Evolutionary conservation across 805 yeast genomes (phyloP).

Genomic region (Candida insectalens): DNA sequence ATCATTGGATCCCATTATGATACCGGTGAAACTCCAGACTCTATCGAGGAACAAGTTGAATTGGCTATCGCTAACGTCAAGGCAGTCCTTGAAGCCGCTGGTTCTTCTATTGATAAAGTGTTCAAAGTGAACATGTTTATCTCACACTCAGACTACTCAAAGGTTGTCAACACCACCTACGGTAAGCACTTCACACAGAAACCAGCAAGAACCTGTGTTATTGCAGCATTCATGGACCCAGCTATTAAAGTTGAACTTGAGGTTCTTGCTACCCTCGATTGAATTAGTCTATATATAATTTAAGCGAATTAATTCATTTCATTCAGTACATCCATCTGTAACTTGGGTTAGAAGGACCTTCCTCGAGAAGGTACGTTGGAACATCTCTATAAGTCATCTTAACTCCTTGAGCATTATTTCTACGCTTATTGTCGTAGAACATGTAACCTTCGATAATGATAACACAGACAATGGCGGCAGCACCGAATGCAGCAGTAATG

Average conservation of each 20-base stretch:
- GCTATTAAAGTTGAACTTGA: slow-evolving; percentile 40
- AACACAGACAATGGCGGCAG: slow-evolving; percentile 29
- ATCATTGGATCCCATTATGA: slow-evolving; percentile 13
- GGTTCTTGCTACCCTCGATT: slow-evolving; percentile 22
- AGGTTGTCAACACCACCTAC: slow-evolving; percentile 36
- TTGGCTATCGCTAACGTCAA: slow-evolving; percentile 33
- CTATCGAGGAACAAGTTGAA: slow-evolving; percentile 34
- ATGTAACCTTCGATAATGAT: slow-evolving; percentile 20
- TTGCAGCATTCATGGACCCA: slow-evolving; percentile 41
- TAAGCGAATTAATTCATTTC: too few species aligned
- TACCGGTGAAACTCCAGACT: slow-evolving; percentile 29
- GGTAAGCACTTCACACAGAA: slow-evolving; percentile 32
- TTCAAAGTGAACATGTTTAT: slow-evolving; percentile 41
- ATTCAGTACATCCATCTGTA: slow-evolving; percentile 41
- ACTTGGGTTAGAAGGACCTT: slow-evolving; percentile 34
- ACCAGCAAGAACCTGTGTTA: slow-evolving; percentile 45
- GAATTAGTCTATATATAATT: too few species aligned
- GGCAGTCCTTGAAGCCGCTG: slow-evolving; percentile 30
- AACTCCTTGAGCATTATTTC: slow-evolving; percentile 31
- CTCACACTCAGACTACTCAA: slow-evolving; percentile 29
- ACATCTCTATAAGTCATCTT: slow-evolving; percentile 29
- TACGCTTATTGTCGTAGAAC: slow-evolving; percentile 32
- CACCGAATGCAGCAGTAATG: slow-evolving; percentile 37
- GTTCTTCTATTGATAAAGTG: slow-evolving; percentile 34
- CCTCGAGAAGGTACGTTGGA: slow-evolving; percentile 32